A percentile compares a stretch with the other conserved stretches of the same genome.
Conservation (phyloP, 768 basidiomycete species). For the Leccinum barrowsii region DNA sequence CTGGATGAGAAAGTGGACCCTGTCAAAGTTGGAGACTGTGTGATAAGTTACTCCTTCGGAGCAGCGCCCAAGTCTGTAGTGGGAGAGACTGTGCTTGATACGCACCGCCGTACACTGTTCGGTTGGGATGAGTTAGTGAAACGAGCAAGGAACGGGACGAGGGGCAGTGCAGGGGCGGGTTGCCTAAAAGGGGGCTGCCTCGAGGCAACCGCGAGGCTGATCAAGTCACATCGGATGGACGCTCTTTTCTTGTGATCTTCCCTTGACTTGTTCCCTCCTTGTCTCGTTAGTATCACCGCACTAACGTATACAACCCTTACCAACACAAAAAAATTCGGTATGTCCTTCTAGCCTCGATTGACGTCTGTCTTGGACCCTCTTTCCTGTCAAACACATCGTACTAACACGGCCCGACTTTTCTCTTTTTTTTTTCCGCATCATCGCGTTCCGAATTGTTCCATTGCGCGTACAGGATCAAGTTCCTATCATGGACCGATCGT, state of each 20-base stretch:
- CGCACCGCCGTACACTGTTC: neutral
- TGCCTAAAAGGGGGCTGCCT: conserved; percentile 15
- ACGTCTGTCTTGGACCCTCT: neutral
- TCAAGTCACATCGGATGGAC: conserved; percentile 7
- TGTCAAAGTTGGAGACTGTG: neutral
- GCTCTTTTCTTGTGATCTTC: neutral
- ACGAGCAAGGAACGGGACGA: conserved; percentile 1
- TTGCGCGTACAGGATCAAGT: conserved; percentile 14
- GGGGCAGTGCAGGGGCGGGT: conserved; percentile 2
- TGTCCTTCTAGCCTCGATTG: neutral
- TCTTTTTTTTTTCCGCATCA: neutral
- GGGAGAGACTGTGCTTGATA: neutral
- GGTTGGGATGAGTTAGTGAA: neutral
- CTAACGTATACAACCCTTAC: conserved; percentile 1
- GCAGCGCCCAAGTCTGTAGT: conserved; percentile 1
- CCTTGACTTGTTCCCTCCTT: neutral
- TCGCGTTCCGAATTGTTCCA: conserved; percentile 23
- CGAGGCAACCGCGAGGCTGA: conserved; percentile 25
- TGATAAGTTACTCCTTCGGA: neutral
- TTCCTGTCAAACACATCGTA: neutral
- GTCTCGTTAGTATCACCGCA: conserved; percentile 9
- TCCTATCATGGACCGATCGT: conserved; percentile 34
- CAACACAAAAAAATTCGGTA: conserved; percentile 1
- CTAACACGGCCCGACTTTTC: conserved; percentile 6
- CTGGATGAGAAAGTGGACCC: conserved; percentile 16